Conservation (phyloP, 1,139 yeast genomes). For the Lizanozyma gosingica region DNA sequence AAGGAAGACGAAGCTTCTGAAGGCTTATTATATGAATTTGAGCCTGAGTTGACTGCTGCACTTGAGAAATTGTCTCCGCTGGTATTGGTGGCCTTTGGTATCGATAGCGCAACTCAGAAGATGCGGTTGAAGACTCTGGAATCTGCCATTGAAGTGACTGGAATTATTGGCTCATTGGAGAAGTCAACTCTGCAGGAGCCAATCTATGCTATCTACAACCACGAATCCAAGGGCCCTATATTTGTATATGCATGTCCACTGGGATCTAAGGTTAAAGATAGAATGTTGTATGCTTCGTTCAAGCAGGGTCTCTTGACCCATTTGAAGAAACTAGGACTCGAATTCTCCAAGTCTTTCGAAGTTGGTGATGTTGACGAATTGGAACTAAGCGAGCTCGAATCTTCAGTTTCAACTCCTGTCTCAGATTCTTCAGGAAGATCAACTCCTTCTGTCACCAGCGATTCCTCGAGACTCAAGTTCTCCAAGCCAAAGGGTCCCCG, state of each 20-base stretch:
- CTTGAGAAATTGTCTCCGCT: not conserved
- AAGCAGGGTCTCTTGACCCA: constrained; percentile 57
- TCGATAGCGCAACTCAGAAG: not conserved
- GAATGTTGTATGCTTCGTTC: constrained; percentile 88
- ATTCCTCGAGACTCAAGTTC: constrained; percentile 27
- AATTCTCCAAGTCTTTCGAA: constrained; percentile 41
- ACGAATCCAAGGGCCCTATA: constrained; percentile 21
- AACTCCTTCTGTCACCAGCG: constrained; percentile 9
- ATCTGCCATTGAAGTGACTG: not conserved
- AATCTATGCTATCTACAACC: constrained; percentile 48
- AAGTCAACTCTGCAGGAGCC: constrained; percentile 20
- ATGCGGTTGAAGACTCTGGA: constrained; percentile 1
- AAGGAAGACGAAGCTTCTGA: constrained; percentile 1
- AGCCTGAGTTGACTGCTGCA: not conserved
- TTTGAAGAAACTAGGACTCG: constrained; percentile 28
- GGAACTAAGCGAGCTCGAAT: constrained; percentile 31
- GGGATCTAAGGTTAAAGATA: constrained; percentile 78
- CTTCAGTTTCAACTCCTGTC: constrained; percentile 3
- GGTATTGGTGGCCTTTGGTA: not conserved
- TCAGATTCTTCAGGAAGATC: constrained; percentile 8
- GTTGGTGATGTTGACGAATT: constrained; percentile 64
- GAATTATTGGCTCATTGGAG: constrained; percentile 14
- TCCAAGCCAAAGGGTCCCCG: constrained; percentile 52
- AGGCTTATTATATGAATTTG: not conserved
- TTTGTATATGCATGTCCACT: constrained; percentile 88